These are phyloP conservation scores for Chlorokybus atmophyticus DNA, from an alignment of 139 green algal species.

Conservation along the genomic window DNA sequence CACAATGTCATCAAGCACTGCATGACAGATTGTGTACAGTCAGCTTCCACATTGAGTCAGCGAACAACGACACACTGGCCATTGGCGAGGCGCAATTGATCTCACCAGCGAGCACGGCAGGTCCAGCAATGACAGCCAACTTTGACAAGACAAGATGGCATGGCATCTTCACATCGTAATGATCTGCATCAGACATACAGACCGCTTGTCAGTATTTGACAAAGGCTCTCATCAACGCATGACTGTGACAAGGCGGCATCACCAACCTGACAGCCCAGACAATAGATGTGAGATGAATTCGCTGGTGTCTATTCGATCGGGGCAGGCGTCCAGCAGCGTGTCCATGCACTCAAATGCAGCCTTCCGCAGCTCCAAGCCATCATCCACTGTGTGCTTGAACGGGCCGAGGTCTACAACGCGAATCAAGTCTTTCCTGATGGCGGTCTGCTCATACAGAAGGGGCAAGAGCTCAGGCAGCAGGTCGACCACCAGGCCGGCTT, in stretches of 20 bases:
- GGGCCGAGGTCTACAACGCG: slow-evolving; percentile 79
- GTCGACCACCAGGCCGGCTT: slow-evolving; percentile 43
- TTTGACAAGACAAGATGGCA: slow-evolving; percentile 64
- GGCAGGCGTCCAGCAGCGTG: slow-evolving; percentile 47
- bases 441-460: slow-evolving; percentile 70
- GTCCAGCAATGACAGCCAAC: slow-evolving; percentile 36
- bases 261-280: slow-evolving; percentile 24
- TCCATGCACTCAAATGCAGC: slow-evolving; percentile 82
- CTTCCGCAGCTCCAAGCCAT: slow-evolving; percentile 94
- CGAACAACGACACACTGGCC: too few species aligned
- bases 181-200: too few species aligned
- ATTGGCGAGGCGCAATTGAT: too few species aligned
- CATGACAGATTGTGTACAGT: slow-evolving; percentile 1
- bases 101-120: slow-evolving; percentile 32
- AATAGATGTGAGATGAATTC: slow-evolving; percentile 33
- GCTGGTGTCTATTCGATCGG: slow-evolving; percentile 22
- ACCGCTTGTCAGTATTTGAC: too few species aligned
- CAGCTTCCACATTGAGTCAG: too few species aligned
- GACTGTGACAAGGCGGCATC: too few species aligned
- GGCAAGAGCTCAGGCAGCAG: slow-evolving; percentile 56
- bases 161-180: slow-evolving; percentile 76
- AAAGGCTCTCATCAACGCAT: too few species aligned
- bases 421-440: slow-evolving; percentile 32
- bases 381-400: slow-evolving; percentile 72
- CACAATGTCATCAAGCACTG: slow-evolving; percentile 43